Conservation (phyloP, 208 protist genomes). For the Borovskyia barvae region DNA sequence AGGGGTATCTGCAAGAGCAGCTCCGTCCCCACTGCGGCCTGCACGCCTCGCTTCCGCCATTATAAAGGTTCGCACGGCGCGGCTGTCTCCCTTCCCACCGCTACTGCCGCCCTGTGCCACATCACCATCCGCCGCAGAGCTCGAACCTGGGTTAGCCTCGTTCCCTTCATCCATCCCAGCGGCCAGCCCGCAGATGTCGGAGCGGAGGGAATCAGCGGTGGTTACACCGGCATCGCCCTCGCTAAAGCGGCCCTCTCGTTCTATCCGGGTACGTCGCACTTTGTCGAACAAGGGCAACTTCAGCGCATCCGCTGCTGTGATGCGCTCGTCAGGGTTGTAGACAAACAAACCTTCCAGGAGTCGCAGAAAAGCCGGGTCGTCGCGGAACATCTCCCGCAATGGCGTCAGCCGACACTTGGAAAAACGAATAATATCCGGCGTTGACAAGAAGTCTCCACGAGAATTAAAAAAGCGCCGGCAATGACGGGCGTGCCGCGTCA, state of each 20-base stretch:
- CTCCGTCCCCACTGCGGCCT: too few species aligned
- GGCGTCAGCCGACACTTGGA: conserved; percentile 37
- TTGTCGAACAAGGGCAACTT: conserved; percentile 61
- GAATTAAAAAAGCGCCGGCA: conserved; percentile 55
- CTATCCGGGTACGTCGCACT: not conserved
- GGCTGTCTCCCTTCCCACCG: too few species aligned
- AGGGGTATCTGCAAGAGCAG: too few species aligned
- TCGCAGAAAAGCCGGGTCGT: conserved; percentile 61
- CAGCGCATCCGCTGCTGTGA: conserved; percentile 65
- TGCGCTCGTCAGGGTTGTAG: conserved; percentile 71
- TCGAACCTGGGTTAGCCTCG: not conserved
- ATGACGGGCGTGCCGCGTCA: conserved; percentile 40
- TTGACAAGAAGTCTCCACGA: conserved; percentile 41
- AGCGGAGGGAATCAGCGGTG: not conserved
- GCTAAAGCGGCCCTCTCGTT: not conserved
- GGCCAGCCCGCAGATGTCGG: not conserved
- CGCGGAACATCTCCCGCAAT: conserved; percentile 40
- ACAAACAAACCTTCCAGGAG: conserved; percentile 56
- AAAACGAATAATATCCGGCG: conserved; percentile 34
- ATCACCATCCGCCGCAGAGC: too few species aligned
- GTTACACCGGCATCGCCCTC: not conserved
- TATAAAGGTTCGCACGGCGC: too few species aligned
- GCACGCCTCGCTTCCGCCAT: too few species aligned
- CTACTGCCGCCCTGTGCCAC: too few species aligned
- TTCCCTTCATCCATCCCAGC: too few species aligned